phyloP scores from a whole-genome alignment of 2,329 filamentous ascomycete genomes.

The Apiospora aurea region DNA sequence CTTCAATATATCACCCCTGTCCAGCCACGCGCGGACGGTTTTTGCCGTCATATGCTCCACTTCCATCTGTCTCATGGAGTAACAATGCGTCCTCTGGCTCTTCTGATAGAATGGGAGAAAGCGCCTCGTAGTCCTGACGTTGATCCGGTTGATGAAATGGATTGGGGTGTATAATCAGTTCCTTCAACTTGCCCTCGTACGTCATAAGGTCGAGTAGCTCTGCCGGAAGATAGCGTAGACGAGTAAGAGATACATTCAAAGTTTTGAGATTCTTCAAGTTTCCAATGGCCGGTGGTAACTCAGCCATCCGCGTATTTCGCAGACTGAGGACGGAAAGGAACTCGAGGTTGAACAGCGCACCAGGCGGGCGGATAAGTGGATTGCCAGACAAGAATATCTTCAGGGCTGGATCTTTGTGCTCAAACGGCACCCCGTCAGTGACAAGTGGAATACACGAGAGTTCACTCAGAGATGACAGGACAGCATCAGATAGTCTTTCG shows the following conservation, averaged over 20 bases:
- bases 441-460: conserved; percentile 63
- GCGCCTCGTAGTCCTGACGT: not conserved
- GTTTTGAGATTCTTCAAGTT: conserved; percentile 64
- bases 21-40: conserved; percentile 29
- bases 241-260: conserved; percentile 72
- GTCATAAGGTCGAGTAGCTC: conserved; percentile 67
- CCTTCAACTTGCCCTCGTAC: conserved; percentile 52
- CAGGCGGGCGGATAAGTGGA: conserved; percentile 60
- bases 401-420: conserved; percentile 63
- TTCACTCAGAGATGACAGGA: conserved; percentile 62
- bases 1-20: conserved; percentile 26
- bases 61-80: conserved; percentile 14
- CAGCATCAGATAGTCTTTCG: conserved; percentile 60
- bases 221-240: conserved; percentile 65
- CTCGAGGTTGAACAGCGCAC: conserved; percentile 66
- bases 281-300: conserved; percentile 66
- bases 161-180: conserved; percentile 68
- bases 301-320: conserved; percentile 66
- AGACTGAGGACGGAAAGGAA: conserved; percentile 71
- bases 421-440: conserved; percentile 64
- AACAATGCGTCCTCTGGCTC: not conserved
- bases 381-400: conserved; percentile 70
- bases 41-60: not conserved
- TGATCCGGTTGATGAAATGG: conserved; percentile 53
- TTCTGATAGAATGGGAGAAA: not conserved